These are phyloP conservation scores for Penicillium steckii DNA, from an alignment of 495 filamentous ascomycete genomes.

Conservation along the genomic window DNA sequence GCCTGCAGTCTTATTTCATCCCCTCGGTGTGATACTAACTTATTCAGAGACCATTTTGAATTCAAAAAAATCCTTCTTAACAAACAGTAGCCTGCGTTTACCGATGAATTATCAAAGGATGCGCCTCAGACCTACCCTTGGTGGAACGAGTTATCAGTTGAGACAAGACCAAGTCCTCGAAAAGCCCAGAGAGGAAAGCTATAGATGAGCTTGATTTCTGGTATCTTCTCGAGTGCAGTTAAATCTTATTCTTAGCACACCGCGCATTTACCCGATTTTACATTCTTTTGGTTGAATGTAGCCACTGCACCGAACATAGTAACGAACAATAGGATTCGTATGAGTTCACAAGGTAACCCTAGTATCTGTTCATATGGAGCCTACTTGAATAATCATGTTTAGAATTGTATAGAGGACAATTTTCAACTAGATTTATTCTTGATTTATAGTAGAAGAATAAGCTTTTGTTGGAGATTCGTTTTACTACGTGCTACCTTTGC, in stretches of 20 bases:
- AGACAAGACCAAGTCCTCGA: not conserved
- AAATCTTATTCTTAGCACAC: not conserved
- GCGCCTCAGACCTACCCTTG: slow-evolving; percentile 29
- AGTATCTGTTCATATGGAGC: too few species aligned
- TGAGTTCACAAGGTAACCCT: too few species aligned
- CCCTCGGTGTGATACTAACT: not conserved
- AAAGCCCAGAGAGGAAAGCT: slow-evolving; percentile 2
- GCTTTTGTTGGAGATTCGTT: too few species aligned
- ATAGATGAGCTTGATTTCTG: not conserved
- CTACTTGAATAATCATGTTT: too few species aligned
- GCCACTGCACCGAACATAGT: too few species aligned
- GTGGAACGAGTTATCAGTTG: slow-evolving; percentile 24
- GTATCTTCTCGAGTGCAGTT: not conserved
- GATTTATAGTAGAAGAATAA: too few species aligned
- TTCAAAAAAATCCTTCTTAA: slow-evolving; percentile 41
- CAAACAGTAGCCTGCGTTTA: slow-evolving; percentile 52
- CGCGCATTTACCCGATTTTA: not conserved
- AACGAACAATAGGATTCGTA: too few species aligned
- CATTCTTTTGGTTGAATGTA: too few species aligned
- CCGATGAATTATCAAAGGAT: slow-evolving; percentile 31
- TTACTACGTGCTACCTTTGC: too few species aligned
- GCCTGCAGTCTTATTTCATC: not conserved
- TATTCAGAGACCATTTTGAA: slow-evolving; percentile 5
- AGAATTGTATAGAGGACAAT: too few species aligned
- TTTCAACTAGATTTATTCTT: too few species aligned